A percentile compares a stretch with the other conserved stretches of the same genome.
phyloP scores from a whole-genome alignment of 495 filamentous ascomycete genomes.

The Neurospora sp. region DNA sequence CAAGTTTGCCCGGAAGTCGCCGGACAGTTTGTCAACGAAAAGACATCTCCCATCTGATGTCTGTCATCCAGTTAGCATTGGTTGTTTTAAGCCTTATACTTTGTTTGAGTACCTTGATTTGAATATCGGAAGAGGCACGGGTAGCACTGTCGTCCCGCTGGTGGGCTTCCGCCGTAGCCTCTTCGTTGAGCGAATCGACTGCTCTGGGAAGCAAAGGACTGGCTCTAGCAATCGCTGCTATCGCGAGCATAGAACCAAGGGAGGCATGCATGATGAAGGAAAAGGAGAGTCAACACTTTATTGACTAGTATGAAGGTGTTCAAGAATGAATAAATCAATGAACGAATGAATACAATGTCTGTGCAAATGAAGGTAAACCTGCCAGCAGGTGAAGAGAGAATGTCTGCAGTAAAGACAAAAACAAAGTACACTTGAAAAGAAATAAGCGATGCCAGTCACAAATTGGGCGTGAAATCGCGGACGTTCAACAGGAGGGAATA shows the following conservation, averaged over 20 bases:
- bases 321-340: background rate
- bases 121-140: conserved; percentile 34
- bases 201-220: conserved; percentile 19
- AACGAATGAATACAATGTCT: background rate
- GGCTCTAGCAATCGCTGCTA: conserved; percentile 16
- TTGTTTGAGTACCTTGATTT: conserved; percentile 32
- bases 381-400: conserved; percentile 2
- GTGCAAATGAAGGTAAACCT: conserved; percentile 7
- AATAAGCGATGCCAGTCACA: background rate
- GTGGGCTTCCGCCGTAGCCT: conserved; percentile 42
- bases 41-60: conserved; percentile 44
- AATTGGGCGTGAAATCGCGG: background rate
- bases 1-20: conserved; percentile 48
- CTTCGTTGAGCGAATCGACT: conserved; percentile 34
- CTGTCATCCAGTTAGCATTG: conserved; percentile 14
- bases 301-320: background rate
- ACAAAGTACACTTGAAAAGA: conserved; percentile 5
- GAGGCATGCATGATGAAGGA: conserved; percentile 12
- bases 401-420: conserved; percentile 7
- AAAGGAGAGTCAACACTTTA: background rate
- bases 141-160: conserved; percentile 38
- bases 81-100: background rate
- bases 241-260: conserved; percentile 17
- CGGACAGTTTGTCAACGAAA: conserved; percentile 43
- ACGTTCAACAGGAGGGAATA: conserved; percentile 7